Percentiles rank a stretch among this genome's conserved stretches.
Conservation (phyloP, 2,329 filamentous ascomycete genomes). For the Talaromyces sp. region DNA sequence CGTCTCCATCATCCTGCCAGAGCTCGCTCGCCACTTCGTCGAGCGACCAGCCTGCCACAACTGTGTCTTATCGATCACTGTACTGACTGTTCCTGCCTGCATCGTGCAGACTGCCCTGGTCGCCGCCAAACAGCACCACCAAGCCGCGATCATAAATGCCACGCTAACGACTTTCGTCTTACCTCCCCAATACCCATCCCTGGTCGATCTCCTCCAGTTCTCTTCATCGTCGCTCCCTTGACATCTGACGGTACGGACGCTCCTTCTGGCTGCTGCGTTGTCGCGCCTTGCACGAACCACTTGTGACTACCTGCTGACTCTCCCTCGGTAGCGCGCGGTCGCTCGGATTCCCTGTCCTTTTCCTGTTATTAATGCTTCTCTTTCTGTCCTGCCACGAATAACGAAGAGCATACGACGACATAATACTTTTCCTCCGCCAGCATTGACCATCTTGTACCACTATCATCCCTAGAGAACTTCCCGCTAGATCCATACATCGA, state of each 20-base stretch:
- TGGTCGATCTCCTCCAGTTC: constrained; percentile 13
- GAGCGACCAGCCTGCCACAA: background rate
- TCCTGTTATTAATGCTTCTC: constrained; percentile 12
- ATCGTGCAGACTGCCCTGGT: background rate
- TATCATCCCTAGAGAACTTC: background rate
- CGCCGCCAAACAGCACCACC: background rate
- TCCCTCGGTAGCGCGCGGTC: constrained; percentile 21
- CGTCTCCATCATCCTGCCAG: background rate
- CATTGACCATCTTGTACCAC: constrained; percentile 11
- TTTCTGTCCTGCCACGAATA: constrained; percentile 14
- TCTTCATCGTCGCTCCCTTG: constrained; percentile 27
- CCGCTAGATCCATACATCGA: constrained; percentile 3
- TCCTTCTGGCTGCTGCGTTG: background rate
- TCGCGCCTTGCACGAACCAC: background rate
- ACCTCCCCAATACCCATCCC: background rate
- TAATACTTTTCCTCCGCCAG: constrained; percentile 5
- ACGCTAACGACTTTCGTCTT: background rate
- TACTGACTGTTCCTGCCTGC: background rate
- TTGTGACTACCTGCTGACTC: constrained; percentile 14
- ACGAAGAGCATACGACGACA: constrained; percentile 12
- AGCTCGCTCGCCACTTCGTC: background rate
- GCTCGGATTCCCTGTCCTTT: constrained; percentile 18
- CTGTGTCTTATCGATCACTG: background rate
- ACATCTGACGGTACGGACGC: constrained; percentile 26
- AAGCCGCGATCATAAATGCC: background rate